These are phyloP conservation scores for Trametes pubescens DNA, from an alignment of 1,284 basidiomycete species.

Conservation along the genomic window DNA sequence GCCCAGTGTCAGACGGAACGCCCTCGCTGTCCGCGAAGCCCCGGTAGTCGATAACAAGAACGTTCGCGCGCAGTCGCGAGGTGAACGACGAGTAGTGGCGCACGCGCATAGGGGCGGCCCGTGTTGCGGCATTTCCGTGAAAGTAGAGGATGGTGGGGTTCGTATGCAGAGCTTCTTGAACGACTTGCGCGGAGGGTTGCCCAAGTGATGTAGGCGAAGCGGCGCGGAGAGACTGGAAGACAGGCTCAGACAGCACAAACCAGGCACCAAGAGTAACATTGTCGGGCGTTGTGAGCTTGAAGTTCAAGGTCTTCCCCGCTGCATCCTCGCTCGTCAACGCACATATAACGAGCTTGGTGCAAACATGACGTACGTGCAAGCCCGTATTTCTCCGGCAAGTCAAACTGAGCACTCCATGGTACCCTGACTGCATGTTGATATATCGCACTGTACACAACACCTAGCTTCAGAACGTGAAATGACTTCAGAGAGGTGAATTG, in stretches of 20 bases:
- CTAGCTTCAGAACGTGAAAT: slow-evolving; percentile 1
- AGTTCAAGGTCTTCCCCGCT: slow-evolving; percentile 32
- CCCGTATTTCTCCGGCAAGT: slow-evolving; percentile 78
- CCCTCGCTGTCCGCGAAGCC: slow-evolving; percentile 92
- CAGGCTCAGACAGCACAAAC: slow-evolving; percentile 83
- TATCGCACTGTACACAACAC: slow-evolving; percentile 46
- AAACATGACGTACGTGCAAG: slow-evolving; percentile 73
- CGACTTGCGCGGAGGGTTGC: slow-evolving; percentile 43
- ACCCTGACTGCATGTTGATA: slow-evolving; percentile 76
- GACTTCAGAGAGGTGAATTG: neutral
- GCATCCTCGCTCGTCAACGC: neutral
- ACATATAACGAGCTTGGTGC: neutral
- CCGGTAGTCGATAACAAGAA: slow-evolving; percentile 90
- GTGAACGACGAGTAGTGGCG: slow-evolving; percentile 69
- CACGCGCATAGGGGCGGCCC: slow-evolving; percentile 72
- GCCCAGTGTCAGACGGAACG: slow-evolving; percentile 76
- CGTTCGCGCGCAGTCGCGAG: slow-evolving; percentile 73
- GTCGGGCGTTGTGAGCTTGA: slow-evolving; percentile 67
- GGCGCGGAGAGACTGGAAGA: slow-evolving; percentile 59
- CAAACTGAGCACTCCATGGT: slow-evolving; percentile 72
- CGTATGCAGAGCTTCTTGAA: slow-evolving; percentile 57
- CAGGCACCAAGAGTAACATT: slow-evolving; percentile 86
- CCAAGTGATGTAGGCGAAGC: slow-evolving; percentile 38
- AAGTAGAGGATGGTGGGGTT: slow-evolving; percentile 87
- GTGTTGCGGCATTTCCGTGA: slow-evolving; percentile 89